These are phyloP conservation scores for Darksidea phi DNA, from an alignment of 495 filamentous ascomycete genomes.

Conservation along the genomic window DNA sequence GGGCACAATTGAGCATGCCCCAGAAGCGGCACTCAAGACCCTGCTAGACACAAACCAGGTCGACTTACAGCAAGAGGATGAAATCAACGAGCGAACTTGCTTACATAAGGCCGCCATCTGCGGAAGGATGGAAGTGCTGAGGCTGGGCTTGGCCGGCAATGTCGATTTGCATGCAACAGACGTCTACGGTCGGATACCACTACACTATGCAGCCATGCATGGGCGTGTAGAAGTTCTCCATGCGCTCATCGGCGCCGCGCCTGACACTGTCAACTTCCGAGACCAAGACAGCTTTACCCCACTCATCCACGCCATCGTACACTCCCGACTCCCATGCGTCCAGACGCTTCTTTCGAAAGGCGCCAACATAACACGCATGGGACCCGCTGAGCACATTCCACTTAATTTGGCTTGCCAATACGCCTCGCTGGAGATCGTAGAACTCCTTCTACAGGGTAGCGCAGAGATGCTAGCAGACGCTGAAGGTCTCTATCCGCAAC, in stretches of 20 bases:
- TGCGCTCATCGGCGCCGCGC: conserved; percentile 59
- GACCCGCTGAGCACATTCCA: conserved; percentile 87
- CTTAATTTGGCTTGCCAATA: conserved; percentile 93
- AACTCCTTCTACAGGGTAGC: conserved; percentile 74
- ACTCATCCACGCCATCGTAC: conserved; percentile 90
- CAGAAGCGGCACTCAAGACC: conserved; percentile 69
- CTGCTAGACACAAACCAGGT: conserved; percentile 79
- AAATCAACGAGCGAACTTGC: conserved; percentile 96
- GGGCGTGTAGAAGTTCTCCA: conserved; percentile 82
- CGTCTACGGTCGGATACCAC: conserved; percentile 88
- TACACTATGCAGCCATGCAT: conserved; percentile 96
- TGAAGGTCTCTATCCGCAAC: conserved; percentile 95
- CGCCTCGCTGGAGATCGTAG: conserved; percentile 76
- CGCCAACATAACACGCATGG: conserved; percentile 76
- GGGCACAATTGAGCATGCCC: conserved; percentile 79
- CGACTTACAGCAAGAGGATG: conserved; percentile 83
- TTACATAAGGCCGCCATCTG: conserved; percentile 93
- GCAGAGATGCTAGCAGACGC: conserved; percentile 84
- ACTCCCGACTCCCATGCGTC: conserved; percentile 74
- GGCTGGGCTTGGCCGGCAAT: conserved; percentile 64
- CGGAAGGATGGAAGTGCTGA: conserved; percentile 72
- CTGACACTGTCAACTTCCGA: conserved; percentile 72
- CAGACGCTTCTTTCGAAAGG: conserved; percentile 67
- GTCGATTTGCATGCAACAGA: conserved; percentile 79
- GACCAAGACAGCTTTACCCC: conserved; percentile 98